Conservation (phyloP, 2,329 filamentous ascomycete species). For the Xylariaceae sp. region DNA sequence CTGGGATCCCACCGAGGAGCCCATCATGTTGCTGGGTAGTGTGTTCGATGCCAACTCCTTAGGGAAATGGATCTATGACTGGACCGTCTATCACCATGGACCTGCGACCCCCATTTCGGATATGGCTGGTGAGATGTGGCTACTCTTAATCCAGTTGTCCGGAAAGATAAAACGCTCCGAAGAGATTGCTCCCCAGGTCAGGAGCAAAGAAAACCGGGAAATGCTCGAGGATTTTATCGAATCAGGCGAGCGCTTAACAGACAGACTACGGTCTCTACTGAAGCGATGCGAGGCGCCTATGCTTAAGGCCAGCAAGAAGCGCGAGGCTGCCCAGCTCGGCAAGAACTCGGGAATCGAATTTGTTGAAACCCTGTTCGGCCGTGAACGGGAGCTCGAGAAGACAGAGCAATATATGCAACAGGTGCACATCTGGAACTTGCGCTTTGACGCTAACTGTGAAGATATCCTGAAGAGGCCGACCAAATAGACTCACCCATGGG, state of each 20-base stretch:
- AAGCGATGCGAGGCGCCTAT: constrained; percentile 92
- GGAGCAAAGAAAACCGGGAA: constrained; percentile 66
- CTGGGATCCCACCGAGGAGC: constrained; percentile 92
- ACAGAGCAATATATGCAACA: constrained; percentile 91
- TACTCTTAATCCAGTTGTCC: constrained; percentile 86
- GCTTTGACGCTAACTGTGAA: constrained; percentile 94
- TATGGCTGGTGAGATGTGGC: constrained; percentile 90
- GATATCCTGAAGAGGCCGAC: constrained; percentile 67
- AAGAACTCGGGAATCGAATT: constrained; percentile 93
- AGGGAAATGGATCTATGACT: constrained; percentile 99
- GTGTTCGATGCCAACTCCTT: constrained; percentile 97
- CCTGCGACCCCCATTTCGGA: constrained; percentile 79
- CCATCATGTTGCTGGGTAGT: constrained; percentile 88
- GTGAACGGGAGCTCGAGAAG: constrained; percentile 79
- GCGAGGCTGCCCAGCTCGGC: constrained; percentile 67
- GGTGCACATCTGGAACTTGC: constrained; percentile 82
- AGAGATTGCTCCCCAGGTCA: constrained; percentile 67
- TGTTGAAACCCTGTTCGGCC: constrained; percentile 90
- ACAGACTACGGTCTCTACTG: constrained; percentile 77
- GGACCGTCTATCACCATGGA: constrained; percentile 89
- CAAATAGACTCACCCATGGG: constrained; percentile 36
- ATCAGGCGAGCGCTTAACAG: constrained; percentile 78
- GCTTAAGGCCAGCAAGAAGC: constrained; percentile 78
- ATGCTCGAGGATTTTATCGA: constrained; percentile 87
- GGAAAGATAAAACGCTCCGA: constrained; percentile 91